Evolutionary conservation across 805 yeast genomes (phyloP), one percentile per base, ranked within the genome.

Genomic region (Ogataea nitratoaversa): DNA sequence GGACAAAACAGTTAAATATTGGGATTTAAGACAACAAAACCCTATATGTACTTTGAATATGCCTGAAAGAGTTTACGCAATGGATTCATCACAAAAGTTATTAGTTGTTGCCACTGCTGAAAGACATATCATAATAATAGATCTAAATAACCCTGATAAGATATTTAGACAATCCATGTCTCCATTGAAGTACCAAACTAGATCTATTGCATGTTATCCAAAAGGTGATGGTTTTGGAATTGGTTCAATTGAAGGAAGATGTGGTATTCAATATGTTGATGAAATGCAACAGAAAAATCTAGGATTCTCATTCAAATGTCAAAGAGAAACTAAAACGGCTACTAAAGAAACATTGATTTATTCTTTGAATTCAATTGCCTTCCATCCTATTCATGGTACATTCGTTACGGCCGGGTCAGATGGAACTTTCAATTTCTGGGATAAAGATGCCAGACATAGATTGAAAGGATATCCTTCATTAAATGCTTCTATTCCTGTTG

Each of bases 31-130:
- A 57, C 80, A 81, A 49, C 84, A 82, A 33, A 82, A 77, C 52
- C 93, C 98, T 14, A 74, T 91, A 17, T 76, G 89, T 16, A 84
- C 95, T 3, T 67, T 93, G 30, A 76, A 76, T 54, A 68, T 93
- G 60, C 96, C 98, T 0, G 98, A 93, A 50, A 71, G 96, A 38
- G 96, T 87, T 0, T 91, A 89, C 65, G 69, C 89, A 11, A 84
- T 91, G 95, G 96, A 90, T 59, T 60, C 84, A 9, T 71, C 82
- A 37, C 86, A 84, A 53, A 84, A 85, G 57, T 68, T 93, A 46
- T 68, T 93, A 44, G 96, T 91, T 24, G 90, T 87, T n/a, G 97
- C 84, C 16, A 85, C 96, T 42, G 98, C 98, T 0, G 96, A 88
- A 51, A 75, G 91, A 52, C 91, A 89, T 50, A 68, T 91, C 34